These are phyloP conservation scores for Corymbia maculata DNA, from an alignment of 345 rosid species.

Conservation along the genomic window DNA sequence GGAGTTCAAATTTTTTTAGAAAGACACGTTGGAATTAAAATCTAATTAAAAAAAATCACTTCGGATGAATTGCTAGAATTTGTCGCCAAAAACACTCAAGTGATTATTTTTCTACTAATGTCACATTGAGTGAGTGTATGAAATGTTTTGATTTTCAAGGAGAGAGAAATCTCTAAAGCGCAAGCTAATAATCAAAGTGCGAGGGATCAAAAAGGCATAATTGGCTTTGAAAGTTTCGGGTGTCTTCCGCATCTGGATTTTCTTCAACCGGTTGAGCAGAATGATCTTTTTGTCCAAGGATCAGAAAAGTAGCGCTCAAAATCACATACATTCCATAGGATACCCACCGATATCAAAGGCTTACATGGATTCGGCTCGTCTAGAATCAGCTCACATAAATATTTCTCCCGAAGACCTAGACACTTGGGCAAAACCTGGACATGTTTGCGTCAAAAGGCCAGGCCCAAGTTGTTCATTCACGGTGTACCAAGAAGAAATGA, in stretches of 20 bases:
- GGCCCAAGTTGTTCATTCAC: background rate
- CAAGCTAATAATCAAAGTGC: background rate
- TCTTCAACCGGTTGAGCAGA: no score
- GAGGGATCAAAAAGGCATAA: background rate
- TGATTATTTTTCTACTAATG: background rate
- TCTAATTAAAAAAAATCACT: background rate
- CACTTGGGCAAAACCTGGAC: background rate
- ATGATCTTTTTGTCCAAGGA: background rate
- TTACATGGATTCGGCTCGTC: background rate
- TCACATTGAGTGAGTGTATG: background rate
- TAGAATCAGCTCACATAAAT: background rate
- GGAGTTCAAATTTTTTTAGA: background rate
- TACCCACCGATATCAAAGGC: background rate
- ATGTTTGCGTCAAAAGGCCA: background rate
- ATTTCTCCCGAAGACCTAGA: background rate
- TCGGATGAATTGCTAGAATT: accelerated
- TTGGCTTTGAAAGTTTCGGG: background rate
- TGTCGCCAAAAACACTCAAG: accelerated
- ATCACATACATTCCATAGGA: background rate
- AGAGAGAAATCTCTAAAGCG: background rate
- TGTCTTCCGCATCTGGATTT: background rate
- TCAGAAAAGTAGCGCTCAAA: background rate
- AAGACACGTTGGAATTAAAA: background rate
- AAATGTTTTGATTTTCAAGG: background rate
- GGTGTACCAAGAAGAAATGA: background rate